Evolutionary conservation across 305 asterid genomes (phyloP), one percentile per base, ranked within the genome.

Genomic region (Ilex paraguariensis): DNA sequence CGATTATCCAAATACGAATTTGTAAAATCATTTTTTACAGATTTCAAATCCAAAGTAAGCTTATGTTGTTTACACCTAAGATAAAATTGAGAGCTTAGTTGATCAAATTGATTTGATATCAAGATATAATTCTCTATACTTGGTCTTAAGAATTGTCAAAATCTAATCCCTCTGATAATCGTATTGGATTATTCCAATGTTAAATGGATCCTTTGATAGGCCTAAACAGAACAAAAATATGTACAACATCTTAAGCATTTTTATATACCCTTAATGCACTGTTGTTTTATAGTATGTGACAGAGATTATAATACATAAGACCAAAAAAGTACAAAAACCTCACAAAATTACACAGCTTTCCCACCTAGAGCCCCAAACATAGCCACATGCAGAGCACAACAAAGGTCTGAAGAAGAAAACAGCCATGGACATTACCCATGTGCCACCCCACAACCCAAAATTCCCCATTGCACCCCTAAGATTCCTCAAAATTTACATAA

Each of bases 351-450:
- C 67, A 84, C 81, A 75, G 77, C 59, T 51, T 66, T 63, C 56
- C n/a, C 73, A 62, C 76, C 28, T 59, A 46, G 65, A 74, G 10
- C 54, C 62, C 75, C 71, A 75, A 85, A 85, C 92, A 87, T 51
- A 77, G 72, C 81, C 95, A 88, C 94, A 81, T 86, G 98, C 62
- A 71, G 81, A 72, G 75, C 87, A 87, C 84, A 68, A 75, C 73
- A 71, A 64, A 61, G 65, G 70, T 80, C 71, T 67, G 40, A 66
- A 62, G 56, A 45, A 31, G 61, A 66, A 56, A 65, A 50, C 52
- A 52, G 66, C 71, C 68, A 67, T 15, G 50, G 69, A 52, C n/a
- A 62, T 77, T 66, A 72, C 72, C 74, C 77, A 75, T 62, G 78
- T 79, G 72, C 75, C 61, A 28, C 51, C 51, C 51, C 51, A 48